Conservation (phyloP, 805 yeast species). For the Metschnikowia continentalis region DNA sequence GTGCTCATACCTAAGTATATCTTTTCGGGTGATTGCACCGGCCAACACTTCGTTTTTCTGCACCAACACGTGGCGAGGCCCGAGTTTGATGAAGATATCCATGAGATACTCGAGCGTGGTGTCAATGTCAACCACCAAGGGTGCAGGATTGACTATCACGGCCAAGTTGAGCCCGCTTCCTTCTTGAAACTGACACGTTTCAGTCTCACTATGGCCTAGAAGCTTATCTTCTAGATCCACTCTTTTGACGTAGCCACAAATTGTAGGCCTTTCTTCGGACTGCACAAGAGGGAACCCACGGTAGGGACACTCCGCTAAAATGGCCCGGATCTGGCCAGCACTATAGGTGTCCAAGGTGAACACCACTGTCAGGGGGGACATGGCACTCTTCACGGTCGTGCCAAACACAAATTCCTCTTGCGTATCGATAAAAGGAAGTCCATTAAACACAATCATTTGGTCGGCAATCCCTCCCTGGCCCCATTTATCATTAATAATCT, state of each 20-base stretch:
- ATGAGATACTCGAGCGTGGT: conserved; percentile 58
- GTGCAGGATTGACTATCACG: conserved; percentile 46
- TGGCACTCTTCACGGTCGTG: conserved; percentile 50
- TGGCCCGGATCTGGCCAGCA: conserved; percentile 28
- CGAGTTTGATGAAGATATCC: conserved; percentile 70
- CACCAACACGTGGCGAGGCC: conserved; percentile 72
- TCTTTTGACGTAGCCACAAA: conserved; percentile 45
- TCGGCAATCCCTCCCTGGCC: conserved; percentile 91
- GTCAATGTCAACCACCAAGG: conserved; percentile 52
- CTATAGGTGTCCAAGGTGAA: conserved; percentile 32
- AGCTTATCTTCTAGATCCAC: conserved; percentile 28
- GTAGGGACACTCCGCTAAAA: conserved; percentile 31
- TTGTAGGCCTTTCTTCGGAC: conserved; percentile 31
- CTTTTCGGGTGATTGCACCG: conserved; percentile 86
- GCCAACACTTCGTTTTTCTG: conserved; percentile 55
- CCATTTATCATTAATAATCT: conserved; percentile 68
- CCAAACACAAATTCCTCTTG: conserved; percentile 62
- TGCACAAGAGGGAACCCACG: conserved; percentile 55
- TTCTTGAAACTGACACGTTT: conserved; percentile 17
- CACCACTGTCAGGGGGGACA: conserved; percentile 45
- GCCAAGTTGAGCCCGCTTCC: conserved; percentile 21
- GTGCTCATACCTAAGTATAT: conserved; percentile 61
- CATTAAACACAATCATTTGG: conserved; percentile 85
- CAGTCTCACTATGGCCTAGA: conserved; percentile 6
- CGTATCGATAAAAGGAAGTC: conserved; percentile 74